Evolutionary conservation across 2,329 filamentous ascomycete genomes (phyloP).

Genomic region (Sclerotinia subarctica): DNA sequence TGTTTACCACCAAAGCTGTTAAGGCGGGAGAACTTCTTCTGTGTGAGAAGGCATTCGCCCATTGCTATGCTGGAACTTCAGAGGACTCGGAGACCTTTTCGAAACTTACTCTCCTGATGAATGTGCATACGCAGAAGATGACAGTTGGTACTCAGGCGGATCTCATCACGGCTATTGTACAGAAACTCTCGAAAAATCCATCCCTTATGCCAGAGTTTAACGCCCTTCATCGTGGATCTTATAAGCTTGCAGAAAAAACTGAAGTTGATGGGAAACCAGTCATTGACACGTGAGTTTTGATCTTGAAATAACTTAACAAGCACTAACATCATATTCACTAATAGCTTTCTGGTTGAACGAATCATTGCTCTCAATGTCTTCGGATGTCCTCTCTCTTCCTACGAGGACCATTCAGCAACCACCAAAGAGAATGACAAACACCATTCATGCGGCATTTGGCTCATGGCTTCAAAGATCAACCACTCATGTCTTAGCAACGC

Average conservation of each 20-base stretch:
- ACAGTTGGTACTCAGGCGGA: conserved; percentile 17
- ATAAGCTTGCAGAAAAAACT: not conserved
- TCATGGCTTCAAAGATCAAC: conserved; percentile 27
- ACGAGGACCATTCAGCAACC: conserved; percentile 2
- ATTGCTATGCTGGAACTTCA: conserved; percentile 19
- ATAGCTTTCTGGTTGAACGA: conserved; percentile 22
- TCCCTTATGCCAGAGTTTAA: conserved; percentile 21
- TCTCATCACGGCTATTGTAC: conserved; percentile 20
- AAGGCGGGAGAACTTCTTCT: conserved; percentile 26
- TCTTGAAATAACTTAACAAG: not conserved
- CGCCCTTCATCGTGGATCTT: conserved; percentile 22
- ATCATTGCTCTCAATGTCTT: conserved; percentile 24
- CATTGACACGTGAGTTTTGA: conserved; percentile 23
- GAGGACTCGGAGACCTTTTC: not conserved
- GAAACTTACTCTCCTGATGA: conserved; percentile 14
- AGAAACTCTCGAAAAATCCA: conserved; percentile 21
- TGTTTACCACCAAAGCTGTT: conserved; percentile 24
- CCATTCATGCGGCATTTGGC: conserved; percentile 28
- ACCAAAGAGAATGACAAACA: not conserved
- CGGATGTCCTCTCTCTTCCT: conserved; percentile 23
- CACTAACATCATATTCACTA: not conserved
- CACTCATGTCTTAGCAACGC: conserved; percentile 29
- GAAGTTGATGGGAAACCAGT: conserved; percentile 20
- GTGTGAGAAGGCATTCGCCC: conserved; percentile 27
- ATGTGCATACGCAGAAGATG: conserved; percentile 16